These are phyloP conservation scores for Aspergillus indologenus DNA, from an alignment of 495 filamentous ascomycete genomes.

Conservation along the genomic window DNA sequence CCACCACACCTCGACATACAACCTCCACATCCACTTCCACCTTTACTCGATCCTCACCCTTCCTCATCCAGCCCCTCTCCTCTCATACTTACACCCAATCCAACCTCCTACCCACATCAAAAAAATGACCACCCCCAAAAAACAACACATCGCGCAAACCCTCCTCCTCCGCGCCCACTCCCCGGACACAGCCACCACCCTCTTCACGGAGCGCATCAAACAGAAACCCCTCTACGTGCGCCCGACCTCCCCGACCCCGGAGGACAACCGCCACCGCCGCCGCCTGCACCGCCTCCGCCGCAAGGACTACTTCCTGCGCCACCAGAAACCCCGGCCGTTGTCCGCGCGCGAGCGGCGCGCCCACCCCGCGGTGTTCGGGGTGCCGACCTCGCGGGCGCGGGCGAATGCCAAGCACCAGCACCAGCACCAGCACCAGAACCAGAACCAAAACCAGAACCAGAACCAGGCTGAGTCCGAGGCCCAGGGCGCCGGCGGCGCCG, in stretches of 20 bases:
- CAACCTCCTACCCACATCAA: background rate
- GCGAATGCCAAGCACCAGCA: no score
- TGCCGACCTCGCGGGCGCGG: constrained; percentile 41
- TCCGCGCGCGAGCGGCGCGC: constrained; percentile 76
- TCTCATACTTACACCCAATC: no score
- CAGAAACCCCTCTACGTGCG: constrained; percentile 78
- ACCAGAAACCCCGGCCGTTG: constrained; percentile 69
- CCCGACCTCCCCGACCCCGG: constrained; percentile 60
- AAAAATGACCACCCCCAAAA: constrained; percentile 32
- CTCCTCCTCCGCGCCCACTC: constrained; percentile 76
- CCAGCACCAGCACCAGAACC: no score
- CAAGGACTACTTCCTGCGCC: constrained; percentile 52
- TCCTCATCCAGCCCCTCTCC: no score
- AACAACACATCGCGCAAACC: constrained; percentile 54
- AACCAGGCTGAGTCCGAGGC: constrained; percentile 6
- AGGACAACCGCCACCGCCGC: constrained; percentile 63
- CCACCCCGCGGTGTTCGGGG: constrained; percentile 62
- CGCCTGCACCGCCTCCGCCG: constrained; percentile 56
- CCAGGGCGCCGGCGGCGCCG: no score
- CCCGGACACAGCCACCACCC: constrained; percentile 59
- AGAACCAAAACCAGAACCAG: no score
- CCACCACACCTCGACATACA: no score
- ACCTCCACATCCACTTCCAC: no score
- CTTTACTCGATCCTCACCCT: no score
- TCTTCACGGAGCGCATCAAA: constrained; percentile 79